A percentile compares a stretch with the other conserved stretches of the same genome.
Conservation (phyloP, 2,329 filamentous ascomycete species). For the Aspergillus amoenus region DNA sequence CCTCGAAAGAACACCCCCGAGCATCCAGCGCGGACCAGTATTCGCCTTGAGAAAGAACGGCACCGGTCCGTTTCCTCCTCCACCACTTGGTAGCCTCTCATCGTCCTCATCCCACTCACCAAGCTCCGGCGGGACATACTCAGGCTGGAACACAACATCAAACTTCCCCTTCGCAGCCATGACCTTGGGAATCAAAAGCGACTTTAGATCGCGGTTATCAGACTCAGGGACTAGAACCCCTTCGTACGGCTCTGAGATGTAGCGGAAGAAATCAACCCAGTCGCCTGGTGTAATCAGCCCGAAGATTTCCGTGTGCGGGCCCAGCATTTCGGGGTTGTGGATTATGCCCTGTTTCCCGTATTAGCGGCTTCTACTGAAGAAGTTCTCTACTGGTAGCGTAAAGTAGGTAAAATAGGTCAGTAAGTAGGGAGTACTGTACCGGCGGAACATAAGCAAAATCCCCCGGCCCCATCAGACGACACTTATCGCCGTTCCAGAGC, state of each 20-base stretch:
- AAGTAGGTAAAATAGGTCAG: background rate
- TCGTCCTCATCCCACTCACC: slow-evolving; percentile 27
- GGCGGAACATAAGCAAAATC: slow-evolving; percentile 61
- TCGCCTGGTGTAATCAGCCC: slow-evolving; percentile 58
- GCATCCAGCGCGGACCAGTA: slow-evolving; percentile 36
- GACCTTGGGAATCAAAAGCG: slow-evolving; percentile 54
- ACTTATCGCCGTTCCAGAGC: slow-evolving; percentile 59
- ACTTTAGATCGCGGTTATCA: slow-evolving; percentile 53
- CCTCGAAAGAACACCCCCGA: slow-evolving; percentile 34
- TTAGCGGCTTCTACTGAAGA: no score
- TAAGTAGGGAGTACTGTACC: slow-evolving; percentile 32
- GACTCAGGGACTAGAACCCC: slow-evolving; percentile 53
- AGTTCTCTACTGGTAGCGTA: no score
- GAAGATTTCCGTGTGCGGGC: slow-evolving; percentile 55
- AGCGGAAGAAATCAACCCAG: slow-evolving; percentile 62
- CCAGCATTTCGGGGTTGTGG: slow-evolving; percentile 57
- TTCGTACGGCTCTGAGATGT: slow-evolving; percentile 54
- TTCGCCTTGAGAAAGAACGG: slow-evolving; percentile 55
- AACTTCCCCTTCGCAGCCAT: slow-evolving; percentile 57
- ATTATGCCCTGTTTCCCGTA: slow-evolving; percentile 32
- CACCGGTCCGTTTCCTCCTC: slow-evolving; percentile 30
- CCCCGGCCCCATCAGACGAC: slow-evolving; percentile 53
- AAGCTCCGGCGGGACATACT: slow-evolving; percentile 48
- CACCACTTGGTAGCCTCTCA: slow-evolving; percentile 19
- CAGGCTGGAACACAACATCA: slow-evolving; percentile 55